These are phyloP conservation scores for Aeschynomene evenia DNA, from an alignment of 306 rosid genomes.

Conservation along the genomic window DNA sequence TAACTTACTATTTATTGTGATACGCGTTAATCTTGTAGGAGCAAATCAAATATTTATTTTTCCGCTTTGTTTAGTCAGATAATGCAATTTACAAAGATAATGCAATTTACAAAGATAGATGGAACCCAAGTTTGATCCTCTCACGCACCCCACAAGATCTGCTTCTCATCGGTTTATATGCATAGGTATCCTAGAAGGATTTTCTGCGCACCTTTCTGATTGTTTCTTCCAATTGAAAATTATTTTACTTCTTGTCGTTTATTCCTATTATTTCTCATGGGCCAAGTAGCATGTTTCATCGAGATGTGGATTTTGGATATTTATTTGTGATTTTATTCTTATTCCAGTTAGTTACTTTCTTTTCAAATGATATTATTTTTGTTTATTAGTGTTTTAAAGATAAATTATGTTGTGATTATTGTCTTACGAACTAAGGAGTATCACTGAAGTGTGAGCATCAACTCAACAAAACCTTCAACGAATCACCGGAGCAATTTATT, in stretches of 20 bases:
- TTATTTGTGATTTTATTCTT: constrained; percentile 35
- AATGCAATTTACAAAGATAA: constrained; percentile 18
- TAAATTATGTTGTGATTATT: not conserved
- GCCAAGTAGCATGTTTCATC: constrained; percentile 27
- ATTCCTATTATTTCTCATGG: not conserved
- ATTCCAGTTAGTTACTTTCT: not conserved
- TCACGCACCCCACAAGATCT: constrained; percentile 61
- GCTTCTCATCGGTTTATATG: constrained; percentile 18
- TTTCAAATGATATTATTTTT: not conserved
- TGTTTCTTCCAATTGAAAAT: constrained; percentile 6
- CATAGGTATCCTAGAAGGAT: constrained; percentile 34
- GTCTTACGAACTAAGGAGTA: too few relatives aligned
- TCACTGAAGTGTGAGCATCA: too few relatives aligned
- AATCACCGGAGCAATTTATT: too few relatives aligned
- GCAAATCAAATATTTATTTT: too few relatives aligned
- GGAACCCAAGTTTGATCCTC: constrained; percentile 41
- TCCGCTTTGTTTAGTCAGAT: constrained; percentile 2
- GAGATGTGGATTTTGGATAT: constrained; percentile 3
- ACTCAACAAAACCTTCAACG: too few relatives aligned
- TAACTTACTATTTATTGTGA: too few relatives aligned
- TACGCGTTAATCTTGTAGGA: too few relatives aligned
- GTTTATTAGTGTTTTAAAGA: too few relatives aligned
- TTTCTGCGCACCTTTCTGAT: constrained; percentile 34
- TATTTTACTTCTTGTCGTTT: constrained; percentile 27
- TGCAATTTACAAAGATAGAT: constrained; percentile 13